Evolutionary conservation across 106 monocot genomes (phyloP), one percentile per base, ranked within the genome.

Genomic region (Dactylorhiza incarnata): DNA sequence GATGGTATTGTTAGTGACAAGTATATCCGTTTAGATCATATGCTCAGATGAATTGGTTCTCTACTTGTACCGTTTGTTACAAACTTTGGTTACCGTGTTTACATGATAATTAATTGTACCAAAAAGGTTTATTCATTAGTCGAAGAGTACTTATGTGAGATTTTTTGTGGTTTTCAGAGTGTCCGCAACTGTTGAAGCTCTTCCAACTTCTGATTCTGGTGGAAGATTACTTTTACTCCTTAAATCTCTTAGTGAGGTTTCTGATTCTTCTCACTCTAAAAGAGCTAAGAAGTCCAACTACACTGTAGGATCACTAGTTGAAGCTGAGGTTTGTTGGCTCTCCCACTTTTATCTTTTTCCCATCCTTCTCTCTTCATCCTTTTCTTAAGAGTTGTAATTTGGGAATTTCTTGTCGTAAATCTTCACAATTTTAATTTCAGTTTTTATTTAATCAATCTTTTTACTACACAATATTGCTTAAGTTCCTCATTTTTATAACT

Each of bases 201-300:
- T 94, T 75, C 83, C 91, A 75, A 84, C 78, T 75, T 45, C 83
- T 54, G 77, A 81, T 22, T 69, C 82, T 70, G 84, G 68, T 72
- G 89, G 89, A 65, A 81, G 91, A 75, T 85, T 99, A 65, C 73
- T 97, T 46, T 49, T 96, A 45, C 76, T 91, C 13, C 81, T 91
- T 17, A 86, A 93, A 69, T 72, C 86, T 68, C 43, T 78, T 5
- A 78, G 53, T 81, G 84, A 86, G 44, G 48, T 75, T 76, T 73
- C 50, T 14, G 71, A 82, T 48, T 44, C 25, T n/a, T 74, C 89
- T 53, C 83, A 77, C 68, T 83, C 84, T 45, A 99, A 91, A 68
- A 94, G 85, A 74, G 81, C 81, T 4, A 88, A 83, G 74, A 90
- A 82, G 81, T 86, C 86, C 7, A 79, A 73, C 51, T 86, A 76